These are phyloP conservation scores for Quercus agrifolia DNA, from an alignment of 306 rosid species.

Conservation along the genomic window DNA sequence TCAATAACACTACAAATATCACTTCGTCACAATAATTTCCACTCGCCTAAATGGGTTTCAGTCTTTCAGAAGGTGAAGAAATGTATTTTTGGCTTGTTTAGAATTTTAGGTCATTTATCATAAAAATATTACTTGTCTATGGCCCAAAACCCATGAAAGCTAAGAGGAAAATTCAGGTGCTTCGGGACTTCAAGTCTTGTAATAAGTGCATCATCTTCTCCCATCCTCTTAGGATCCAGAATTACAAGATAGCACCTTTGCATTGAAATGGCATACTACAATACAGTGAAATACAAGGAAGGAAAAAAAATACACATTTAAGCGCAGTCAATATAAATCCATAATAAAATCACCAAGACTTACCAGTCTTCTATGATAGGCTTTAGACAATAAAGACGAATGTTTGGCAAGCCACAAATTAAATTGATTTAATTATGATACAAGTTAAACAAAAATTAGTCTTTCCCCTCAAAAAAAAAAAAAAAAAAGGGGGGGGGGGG, in stretches of 20 bases:
- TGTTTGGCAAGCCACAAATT: too few species aligned
- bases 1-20: neutral
- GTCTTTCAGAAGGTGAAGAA: too few species aligned
- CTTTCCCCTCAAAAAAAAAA: too few species aligned
- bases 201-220: slow-evolving; percentile 60
- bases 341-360: neutral
- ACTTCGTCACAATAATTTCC: too few species aligned
- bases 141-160: slow-evolving; percentile 90
- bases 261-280: slow-evolving; percentile 82
- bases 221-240: slow-evolving; percentile 56
- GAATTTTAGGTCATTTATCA: neutral
- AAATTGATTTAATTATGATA: too few species aligned
- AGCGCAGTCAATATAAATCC: too few species aligned
- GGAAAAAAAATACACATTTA: neutral
- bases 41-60: too few species aligned
- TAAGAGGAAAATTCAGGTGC: slow-evolving; percentile 77
- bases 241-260: slow-evolving; percentile 71
- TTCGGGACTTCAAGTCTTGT: slow-evolving; percentile 82
- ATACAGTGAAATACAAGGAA: neutral
- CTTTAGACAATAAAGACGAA: too few species aligned
- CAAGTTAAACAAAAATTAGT: too few species aligned
- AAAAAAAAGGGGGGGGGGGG: too few species aligned
- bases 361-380: too few species aligned
- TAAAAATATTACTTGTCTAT: slow-evolving; percentile 6
- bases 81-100: too few species aligned